Evolutionary conservation across 805 yeast genomes (phyloP), one percentile per base, ranked within the genome.

Genomic region (Candida germanica): DNA sequence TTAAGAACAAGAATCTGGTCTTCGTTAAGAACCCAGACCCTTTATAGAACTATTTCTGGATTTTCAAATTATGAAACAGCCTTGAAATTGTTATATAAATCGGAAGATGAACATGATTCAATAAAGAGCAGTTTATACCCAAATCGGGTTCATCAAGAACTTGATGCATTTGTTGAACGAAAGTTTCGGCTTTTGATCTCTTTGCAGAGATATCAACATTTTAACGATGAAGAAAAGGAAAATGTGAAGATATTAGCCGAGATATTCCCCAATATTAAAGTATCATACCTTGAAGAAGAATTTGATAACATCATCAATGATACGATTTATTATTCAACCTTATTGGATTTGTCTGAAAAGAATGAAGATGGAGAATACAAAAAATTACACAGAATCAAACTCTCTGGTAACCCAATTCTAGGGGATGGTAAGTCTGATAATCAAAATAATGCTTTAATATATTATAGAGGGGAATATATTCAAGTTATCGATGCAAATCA

Each of bases 341-440:
- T 89, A 35, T 35, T 63, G 3, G 61, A 59, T 34, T 37, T 48
- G 6, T 16, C 31, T 4, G 6, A 19, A 3, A 77, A 79, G 33
- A 80, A 77, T 49, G 83, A 81, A 0, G 73, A 64, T 49, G 74
- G 83, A 28, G 69, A 66, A 6, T 48, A 42, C 17, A n/a, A 40
- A 10, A 53, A 48, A 21, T 40, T 69, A 70, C 73, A 61, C 58
- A 75, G 82, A 43, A 69, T 91, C n/a, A 77, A 73, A 49, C 69
- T 91, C 10, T 84, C 96, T 3, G 98, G 98, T 11, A 83, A 91
- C 61, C 98, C 98, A 9, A 91, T 91, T 35, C 66, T 89, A 29
- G 98, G 98, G 18, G 98, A 91, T 61, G 98, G 98, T 23, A 91
- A 91, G 57, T 82, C 96, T 11, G 98, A 91, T 57, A 91, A 91